Conservation (phyloP, 208 protist species). For the Acanthamoeba sp. region DNA sequence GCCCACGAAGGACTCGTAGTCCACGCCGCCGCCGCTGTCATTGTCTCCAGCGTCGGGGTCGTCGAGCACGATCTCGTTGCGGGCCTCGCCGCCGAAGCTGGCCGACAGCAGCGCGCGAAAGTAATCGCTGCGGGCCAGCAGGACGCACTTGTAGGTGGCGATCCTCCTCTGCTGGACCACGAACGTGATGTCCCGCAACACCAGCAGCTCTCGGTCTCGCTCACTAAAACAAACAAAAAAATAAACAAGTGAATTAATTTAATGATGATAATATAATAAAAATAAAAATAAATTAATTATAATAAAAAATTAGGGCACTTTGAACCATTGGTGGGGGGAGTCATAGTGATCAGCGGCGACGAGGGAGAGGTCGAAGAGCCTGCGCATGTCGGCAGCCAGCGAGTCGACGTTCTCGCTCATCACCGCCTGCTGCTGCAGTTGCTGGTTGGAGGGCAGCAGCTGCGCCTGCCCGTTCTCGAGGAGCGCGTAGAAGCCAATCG, state of each 20-base stretch:
- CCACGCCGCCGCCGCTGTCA: neutral
- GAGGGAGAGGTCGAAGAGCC: neutral
- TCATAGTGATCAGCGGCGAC: too few species aligned
- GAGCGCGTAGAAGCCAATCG: neutral
- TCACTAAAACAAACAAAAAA: neutral
- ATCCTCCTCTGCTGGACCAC: neutral
- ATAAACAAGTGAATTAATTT: too few species aligned
- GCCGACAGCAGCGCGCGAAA: neutral
- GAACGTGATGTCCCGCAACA: neutral
- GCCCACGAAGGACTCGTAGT: slow-evolving; percentile 1
- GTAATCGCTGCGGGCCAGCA: neutral
- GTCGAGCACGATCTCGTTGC: neutral
- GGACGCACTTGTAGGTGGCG: neutral
- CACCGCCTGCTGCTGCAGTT: neutral
- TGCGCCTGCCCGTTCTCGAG: neutral
- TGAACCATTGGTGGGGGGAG: too few species aligned
- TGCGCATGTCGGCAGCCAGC: neutral
- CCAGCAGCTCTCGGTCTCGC: neutral
- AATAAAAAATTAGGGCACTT: too few species aligned
- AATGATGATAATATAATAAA: too few species aligned
- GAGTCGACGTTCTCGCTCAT: neutral
- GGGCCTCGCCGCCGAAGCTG: neutral
- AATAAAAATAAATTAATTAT: too few species aligned
- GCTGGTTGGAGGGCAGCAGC: neutral
- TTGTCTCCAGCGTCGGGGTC: neutral